Evolutionary conservation across 768 basidiomycete species (phyloP), one percentile per base, ranked within the genome.

Genomic region (Hemileccinum impolitum): DNA sequence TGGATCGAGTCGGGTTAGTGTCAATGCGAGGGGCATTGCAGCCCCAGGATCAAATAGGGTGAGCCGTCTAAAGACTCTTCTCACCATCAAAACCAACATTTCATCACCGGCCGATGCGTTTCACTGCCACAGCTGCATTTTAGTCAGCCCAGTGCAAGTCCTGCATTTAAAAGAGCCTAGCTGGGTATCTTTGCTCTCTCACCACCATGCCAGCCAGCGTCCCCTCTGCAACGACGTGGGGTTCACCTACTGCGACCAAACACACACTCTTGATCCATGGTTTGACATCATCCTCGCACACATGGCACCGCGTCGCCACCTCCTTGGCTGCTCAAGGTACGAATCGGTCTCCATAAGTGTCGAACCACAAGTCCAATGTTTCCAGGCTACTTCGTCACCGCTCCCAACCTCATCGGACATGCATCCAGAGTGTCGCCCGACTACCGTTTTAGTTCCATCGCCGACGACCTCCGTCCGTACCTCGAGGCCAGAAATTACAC

Each of bases 231-330:
- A 53, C 43, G 2, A 52, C 38, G 14, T 60, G 60, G 64, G 65
- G 65, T 0, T 54, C 52, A 12, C 60, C 62, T 5, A n/a, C 53
- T 9, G 37, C 64, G 0, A 51, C 45, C 6, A 64, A 64, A 18
- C 58, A 54, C 2, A 62, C 62, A 13, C 56, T 65, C 4, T 36
- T 65, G 26, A 49, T 66, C 39, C 64, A 65, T 14, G 64, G 64
- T 10, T 11, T 60, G 3, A 48, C 55, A 18, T 60, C 52, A 2
- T 55, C 60, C 3, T 55, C 60, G 1, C 56, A 53, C 4, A 44
- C 53, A 1, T 61, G 63, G 61, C 52, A 54, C 21, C 45, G 51
- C 9, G 44, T 61, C 2, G 64, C 54, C 2, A 37, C 43, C 12
- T 38, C 52, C 1, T 50, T 61, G 30, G 61, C 36, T 25, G 28